Conservation (phyloP, 1,284 basidiomycete species). For the Rhodotorula sp. region DNA sequence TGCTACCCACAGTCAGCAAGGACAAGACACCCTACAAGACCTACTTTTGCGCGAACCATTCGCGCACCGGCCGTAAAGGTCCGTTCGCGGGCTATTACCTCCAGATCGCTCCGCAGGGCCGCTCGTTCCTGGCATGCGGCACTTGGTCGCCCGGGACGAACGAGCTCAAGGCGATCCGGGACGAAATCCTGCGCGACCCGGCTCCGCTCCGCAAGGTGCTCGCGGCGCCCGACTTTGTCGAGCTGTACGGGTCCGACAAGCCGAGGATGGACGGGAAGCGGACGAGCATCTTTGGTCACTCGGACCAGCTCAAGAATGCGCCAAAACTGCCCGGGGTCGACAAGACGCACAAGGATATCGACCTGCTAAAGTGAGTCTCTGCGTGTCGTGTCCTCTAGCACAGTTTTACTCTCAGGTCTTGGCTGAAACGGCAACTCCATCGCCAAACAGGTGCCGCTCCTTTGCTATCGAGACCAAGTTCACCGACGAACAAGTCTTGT, state of each 20-base stretch:
- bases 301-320: slow-evolving; percentile 47
- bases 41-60: slow-evolving; percentile 36
- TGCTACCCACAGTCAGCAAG: slow-evolving; percentile 16
- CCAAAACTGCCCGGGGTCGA: slow-evolving; percentile 47
- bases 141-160: slow-evolving; percentile 47
- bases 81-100: slow-evolving; percentile 41
- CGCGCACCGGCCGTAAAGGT: slow-evolving; percentile 48
- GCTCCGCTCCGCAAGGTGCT: slow-evolving; percentile 44
- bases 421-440: no score
- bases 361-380: slow-evolving; percentile 43
- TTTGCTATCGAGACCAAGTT: slow-evolving; percentile 42
- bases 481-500: slow-evolving; percentile 41
- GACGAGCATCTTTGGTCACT: slow-evolving; percentile 43
- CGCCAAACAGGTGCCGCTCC: slow-evolving; percentile 26
- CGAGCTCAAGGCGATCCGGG: slow-evolving; percentile 45
- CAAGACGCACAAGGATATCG: slow-evolving; percentile 49
- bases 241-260: slow-evolving; percentile 45
- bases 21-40: slow-evolving; percentile 43
- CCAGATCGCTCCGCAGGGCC: slow-evolving; percentile 37
- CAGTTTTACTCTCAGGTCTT: no score
- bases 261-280: slow-evolving; percentile 30
- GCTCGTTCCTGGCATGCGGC: slow-evolving; percentile 48
- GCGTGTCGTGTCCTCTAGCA: no score
- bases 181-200: slow-evolving; percentile 45
- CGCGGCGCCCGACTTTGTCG: slow-evolving; percentile 43